Percentiles rank a stretch among this genome's conserved stretches.
Conservation (phyloP, 2,329 filamentous ascomycete species). For the Periconia sp. region DNA sequence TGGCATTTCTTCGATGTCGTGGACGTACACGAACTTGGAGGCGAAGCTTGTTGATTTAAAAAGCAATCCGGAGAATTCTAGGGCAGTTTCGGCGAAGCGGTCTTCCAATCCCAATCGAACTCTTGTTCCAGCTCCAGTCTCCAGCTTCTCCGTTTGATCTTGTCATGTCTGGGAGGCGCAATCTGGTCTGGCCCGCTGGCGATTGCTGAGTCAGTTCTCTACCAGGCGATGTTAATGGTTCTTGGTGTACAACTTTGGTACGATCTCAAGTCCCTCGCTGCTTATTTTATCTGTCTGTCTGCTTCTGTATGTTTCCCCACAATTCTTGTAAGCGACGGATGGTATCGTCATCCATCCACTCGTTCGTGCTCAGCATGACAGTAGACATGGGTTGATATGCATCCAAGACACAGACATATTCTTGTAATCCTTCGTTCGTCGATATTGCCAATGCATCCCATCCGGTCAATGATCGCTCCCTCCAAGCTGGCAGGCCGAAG, state of each 20-base stretch:
- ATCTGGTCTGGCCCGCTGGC: no score
- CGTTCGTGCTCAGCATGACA: background rate
- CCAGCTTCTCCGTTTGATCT: no score
- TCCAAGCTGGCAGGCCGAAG: background rate
- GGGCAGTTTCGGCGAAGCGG: background rate
- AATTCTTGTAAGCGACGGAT: background rate
- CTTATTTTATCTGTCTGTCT: background rate
- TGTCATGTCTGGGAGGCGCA: no score
- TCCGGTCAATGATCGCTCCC: background rate
- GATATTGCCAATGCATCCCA: background rate
- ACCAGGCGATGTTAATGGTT: background rate
- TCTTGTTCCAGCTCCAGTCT: background rate
- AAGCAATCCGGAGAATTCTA: background rate
- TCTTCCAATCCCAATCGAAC: background rate
- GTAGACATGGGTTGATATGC: background rate
- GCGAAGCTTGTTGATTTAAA: conserved; percentile 3
- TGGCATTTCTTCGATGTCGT: conserved; percentile 3
- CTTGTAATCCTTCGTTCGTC: background rate
- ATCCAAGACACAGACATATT: background rate
- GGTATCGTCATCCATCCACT: background rate
- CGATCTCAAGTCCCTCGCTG: background rate
- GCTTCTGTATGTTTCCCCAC: background rate
- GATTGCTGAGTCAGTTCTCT: background rate
- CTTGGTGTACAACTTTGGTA: background rate
- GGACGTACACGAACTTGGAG: conserved; percentile 1